Evolutionary conservation across 352 stramenopile genomes (phyloP), one percentile per base, ranked within the genome.

Genomic region (Halophytophthora polymorphica): DNA sequence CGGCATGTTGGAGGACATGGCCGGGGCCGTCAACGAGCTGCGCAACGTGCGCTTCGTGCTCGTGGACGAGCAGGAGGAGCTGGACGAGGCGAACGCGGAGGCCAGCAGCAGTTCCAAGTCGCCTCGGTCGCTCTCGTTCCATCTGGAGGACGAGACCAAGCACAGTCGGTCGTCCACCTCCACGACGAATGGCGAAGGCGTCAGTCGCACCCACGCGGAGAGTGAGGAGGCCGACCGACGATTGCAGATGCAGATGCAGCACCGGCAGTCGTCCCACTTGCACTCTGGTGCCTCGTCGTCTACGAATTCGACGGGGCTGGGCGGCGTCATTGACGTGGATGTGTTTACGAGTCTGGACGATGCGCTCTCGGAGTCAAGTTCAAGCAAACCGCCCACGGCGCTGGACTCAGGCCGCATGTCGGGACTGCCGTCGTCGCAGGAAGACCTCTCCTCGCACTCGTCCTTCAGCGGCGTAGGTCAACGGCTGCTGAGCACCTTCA

Each of bases 1-100:
- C 2, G 85, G 83, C 8, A 95, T 95, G 85, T 64, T 95, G 4
- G 85, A 95, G 58, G 85, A 95, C 42, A 93, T 93, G 83, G 79
- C 83, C 17, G 81, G 80, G 7, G 83, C 80, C 14, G 43, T 93
- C 3, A 87, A 95, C 17, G 86, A 90, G 71, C 64, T 97, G 18
- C 69, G 68, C 31, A 83, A 88, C 34, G 76, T 94, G 6, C 77
- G 72, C 0, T 92, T 94, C 22, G 76, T 92, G 11, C 62, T 93
- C 2, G 80, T 93, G 6, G 78, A 90, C 6, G 83, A 93, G 40
- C 70, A 81, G n/a, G 69, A 89, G 17, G 64, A 84, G 13, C 35
- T 58, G 3, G 56, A 62, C 17, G 69, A 77, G 15, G 64, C 64
- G 14, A 61, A 66, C 21, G 56, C 71, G 13, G 64, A 81, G 3